Conservation (phyloP, 371 early-diverging fungal species). For the Syncephalis plumigaleata region DNA sequence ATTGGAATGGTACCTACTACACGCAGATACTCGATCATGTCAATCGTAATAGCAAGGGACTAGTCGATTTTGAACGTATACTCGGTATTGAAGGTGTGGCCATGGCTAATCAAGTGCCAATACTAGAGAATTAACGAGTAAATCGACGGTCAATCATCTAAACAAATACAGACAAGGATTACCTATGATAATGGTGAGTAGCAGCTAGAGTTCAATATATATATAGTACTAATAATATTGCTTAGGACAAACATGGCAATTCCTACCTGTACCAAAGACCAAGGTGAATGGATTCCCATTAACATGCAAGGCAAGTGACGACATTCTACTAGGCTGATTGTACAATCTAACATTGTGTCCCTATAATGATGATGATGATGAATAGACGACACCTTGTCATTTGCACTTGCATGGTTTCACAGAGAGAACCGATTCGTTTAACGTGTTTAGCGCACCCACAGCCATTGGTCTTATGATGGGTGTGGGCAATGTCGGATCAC, state of each 20-base stretch:
- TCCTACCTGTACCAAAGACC: constrained; percentile 26
- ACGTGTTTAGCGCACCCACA: constrained; percentile 53
- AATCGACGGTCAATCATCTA: constrained; percentile 24
- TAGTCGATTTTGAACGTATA: constrained; percentile 90
- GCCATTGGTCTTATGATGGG: constrained; percentile 84
- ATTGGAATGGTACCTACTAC: constrained; percentile 73
- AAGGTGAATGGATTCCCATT: constrained; percentile 26
- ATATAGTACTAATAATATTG: not conserved
- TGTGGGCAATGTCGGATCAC: constrained; percentile 76
- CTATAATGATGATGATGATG: not conserved
- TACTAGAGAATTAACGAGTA: constrained; percentile 23
- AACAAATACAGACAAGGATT: constrained; percentile 42
- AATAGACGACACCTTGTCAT: constrained; percentile 17
- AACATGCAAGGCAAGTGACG: constrained; percentile 12
- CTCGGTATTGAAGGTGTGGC: constrained; percentile 80
- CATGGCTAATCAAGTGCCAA: constrained; percentile 72
- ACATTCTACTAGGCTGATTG: no score
- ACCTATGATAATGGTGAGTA: constrained; percentile 67
- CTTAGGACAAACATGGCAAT: constrained; percentile 37
- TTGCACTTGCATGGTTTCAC: constrained; percentile 73
- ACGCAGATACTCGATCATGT: constrained; percentile 43
- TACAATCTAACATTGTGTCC: not conserved
- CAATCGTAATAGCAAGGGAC: constrained; percentile 62
- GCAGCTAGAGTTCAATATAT: constrained; percentile 8
- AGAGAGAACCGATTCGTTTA: constrained; percentile 52